Evolutionary conservation across 441 rosid species (phyloP), one percentile per base, ranked within the genome.

Genomic region (Euphorbia celastroides): DNA sequence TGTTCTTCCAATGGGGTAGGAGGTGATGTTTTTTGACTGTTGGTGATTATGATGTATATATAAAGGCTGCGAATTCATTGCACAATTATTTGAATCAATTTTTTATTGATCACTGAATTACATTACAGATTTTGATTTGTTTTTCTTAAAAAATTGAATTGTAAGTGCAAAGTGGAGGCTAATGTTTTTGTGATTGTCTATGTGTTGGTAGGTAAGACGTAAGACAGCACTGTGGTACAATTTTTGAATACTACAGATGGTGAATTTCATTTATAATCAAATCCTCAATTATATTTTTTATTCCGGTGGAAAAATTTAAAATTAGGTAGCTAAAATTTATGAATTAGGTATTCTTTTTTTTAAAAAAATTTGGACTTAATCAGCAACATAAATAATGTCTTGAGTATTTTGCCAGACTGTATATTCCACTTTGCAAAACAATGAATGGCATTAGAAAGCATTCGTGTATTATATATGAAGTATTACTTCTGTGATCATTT

Each of bases 121-220:
- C 9, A 38, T 41, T 9, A 7, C 44, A 41, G n/a, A n/a, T n/a
- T n/a, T n/a, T n/a, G n/a, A n/a, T 34, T 34, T 34, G 4, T 34
- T 34, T 9, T 34, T 34, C 9, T 34, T 34, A 34, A 34, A 3
- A 34, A 34, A 44, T 44, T 44, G n/a, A 44, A 44, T 44, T 2
- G n/a, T 44, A 44, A 44, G 56, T 20, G 56, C 56, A 51, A 51
- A 13, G 1, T 51, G 56, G 56, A 51, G 56, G 22, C 22, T 19
- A 51, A 51, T 20, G 22, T 19, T 51, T 51, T 19, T 26, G 19
- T 51, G 56, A 51, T 51, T 51, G 5, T 51, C 19, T 51, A 51
- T 51, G 9, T 51, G 56, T 51, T 51, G 56, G 56, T 51, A 6
- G 56, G 25, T 51, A 51, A 51, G 56, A 51, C 56, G 56, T 51